Conservation (phyloP, 2,329 filamentous ascomycete species). For the Nigrograna mackinnonii region DNA sequence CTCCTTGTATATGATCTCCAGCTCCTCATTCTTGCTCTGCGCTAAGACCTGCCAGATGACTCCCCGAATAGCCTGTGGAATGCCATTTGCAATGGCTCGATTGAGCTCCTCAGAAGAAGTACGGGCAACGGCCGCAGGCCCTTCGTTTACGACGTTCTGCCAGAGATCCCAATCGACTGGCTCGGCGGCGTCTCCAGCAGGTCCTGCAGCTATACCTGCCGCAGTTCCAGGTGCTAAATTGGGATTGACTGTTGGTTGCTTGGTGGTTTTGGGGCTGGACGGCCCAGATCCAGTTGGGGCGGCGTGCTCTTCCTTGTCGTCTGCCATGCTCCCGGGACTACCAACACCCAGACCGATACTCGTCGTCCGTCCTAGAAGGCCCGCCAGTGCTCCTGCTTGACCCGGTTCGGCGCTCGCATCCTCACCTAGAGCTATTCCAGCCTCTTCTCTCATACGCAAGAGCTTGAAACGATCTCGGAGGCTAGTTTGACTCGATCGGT, state of each 20-base stretch:
- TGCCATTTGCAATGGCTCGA: slow-evolving; percentile 86
- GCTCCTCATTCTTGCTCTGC: slow-evolving; percentile 89
- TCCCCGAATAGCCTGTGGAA: slow-evolving; percentile 92
- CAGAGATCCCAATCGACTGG: slow-evolving; percentile 99
- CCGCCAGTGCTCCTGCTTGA: slow-evolving; percentile 46
- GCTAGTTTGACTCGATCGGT: slow-evolving; percentile 43
- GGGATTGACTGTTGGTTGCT: slow-evolving; percentile 68
- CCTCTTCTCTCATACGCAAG: slow-evolving; percentile 50
- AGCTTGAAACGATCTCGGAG: slow-evolving; percentile 52
- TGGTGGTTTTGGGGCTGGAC: slow-evolving; percentile 35
- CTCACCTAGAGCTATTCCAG: slow-evolving; percentile 39
- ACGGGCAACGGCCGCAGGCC: slow-evolving; percentile 82
- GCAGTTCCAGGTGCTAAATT: slow-evolving; percentile 83
- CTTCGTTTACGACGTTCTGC: slow-evolving; percentile 95
- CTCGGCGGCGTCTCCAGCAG: slow-evolving; percentile 67
- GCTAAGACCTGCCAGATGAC: slow-evolving; percentile 98
- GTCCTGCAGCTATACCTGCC: slow-evolving; percentile 76
- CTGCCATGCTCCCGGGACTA: slow-evolving; percentile 54
- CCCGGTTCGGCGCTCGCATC: slow-evolving; percentile 51
- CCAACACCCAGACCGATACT: slow-evolving; percentile 49
- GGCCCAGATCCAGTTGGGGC: slow-evolving; percentile 21
- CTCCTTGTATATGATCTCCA: slow-evolving; percentile 85
- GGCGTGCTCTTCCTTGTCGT: slow-evolving; percentile 46
- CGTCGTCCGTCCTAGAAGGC: slow-evolving; percentile 44
- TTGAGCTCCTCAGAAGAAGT: slow-evolving; percentile 90